A percentile compares a stretch with the other conserved stretches of the same genome.
Evolutionary conservation across 495 filamentous ascomycete genomes (phyloP).

Genomic region (Symbiotaphrina buchneri): DNA sequence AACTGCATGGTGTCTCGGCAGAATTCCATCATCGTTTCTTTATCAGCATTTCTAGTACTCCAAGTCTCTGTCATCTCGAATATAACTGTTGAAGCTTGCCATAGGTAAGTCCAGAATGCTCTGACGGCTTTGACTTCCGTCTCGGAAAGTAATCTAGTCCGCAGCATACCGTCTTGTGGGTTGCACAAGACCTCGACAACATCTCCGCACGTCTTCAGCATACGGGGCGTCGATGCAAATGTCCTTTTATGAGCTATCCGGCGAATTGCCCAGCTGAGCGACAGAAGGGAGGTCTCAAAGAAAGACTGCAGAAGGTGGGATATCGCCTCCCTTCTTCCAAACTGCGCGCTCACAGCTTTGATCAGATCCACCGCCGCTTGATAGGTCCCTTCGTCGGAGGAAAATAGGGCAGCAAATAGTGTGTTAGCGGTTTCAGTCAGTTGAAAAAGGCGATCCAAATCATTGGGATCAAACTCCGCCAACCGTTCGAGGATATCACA

Average conservation of each 20-base stretch:
- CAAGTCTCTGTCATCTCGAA: constrained; percentile 66
- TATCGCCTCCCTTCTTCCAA: constrained; percentile 49
- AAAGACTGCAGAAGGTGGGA: constrained; percentile 39
- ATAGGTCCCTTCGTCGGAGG: constrained; percentile 42
- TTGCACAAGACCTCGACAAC: constrained; percentile 70
- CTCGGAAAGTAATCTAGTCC: constrained; percentile 33
- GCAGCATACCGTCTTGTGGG: constrained; percentile 53
- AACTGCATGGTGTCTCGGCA: constrained; percentile 86
- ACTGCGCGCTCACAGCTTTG: constrained; percentile 52
- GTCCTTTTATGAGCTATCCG: constrained; percentile 30
- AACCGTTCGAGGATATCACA: constrained; percentile 53
- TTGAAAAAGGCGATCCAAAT: constrained; percentile 41
- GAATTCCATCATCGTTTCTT: constrained; percentile 65
- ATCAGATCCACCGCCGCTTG: constrained; percentile 58
- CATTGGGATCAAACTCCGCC: constrained; percentile 40
- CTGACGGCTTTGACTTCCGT: constrained; percentile 27
- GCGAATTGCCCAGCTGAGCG: constrained; percentile 34
- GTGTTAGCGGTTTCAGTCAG: constrained; percentile 37
- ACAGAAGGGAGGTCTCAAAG: constrained; percentile 36
- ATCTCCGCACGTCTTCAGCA: constrained; percentile 52
- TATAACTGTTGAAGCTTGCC: constrained; percentile 57
- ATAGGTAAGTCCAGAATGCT: constrained; percentile 62
- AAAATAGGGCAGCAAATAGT: constrained; percentile 46
- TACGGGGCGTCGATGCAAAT: constrained; percentile 42
- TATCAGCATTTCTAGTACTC: constrained; percentile 43